Evolutionary conservation across 2,329 filamentous ascomycete genomes (phyloP).

Genomic region (Myriosclerotinia duriaeana): DNA sequence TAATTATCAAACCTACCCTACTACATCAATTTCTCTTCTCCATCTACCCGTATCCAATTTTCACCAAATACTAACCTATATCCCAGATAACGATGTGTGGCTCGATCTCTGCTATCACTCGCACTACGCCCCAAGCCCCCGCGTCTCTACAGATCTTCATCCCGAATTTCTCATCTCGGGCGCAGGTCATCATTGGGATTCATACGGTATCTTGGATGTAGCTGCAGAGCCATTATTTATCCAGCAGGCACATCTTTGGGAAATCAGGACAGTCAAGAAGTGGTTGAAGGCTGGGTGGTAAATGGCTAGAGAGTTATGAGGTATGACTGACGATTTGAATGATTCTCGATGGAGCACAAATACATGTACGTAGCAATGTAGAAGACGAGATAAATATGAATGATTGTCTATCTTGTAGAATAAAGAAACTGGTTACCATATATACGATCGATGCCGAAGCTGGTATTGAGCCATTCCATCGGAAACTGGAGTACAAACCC

Average conservation of each 20-base stretch:
- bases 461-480: background rate
- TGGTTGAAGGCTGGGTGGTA: slow-evolving; percentile 39
- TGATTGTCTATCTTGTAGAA: background rate
- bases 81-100: slow-evolving; percentile 48
- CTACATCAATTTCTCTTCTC: background rate
- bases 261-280: slow-evolving; percentile 48
- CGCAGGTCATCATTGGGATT: slow-evolving; percentile 53
- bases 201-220: slow-evolving; percentile 39
- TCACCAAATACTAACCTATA: slow-evolving; percentile 14
- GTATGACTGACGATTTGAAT: background rate
- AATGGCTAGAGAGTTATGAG: background rate
- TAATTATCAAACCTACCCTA: background rate
- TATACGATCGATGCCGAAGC: background rate
- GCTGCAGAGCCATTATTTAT: slow-evolving; percentile 52
- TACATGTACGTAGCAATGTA: background rate
- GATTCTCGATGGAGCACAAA: background rate
- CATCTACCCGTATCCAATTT: background rate
- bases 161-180: slow-evolving; percentile 52
- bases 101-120: slow-evolving; percentile 53
- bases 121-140: slow-evolving; percentile 43
- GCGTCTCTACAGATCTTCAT: slow-evolving; percentile 46
- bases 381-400: background rate
- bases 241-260: slow-evolving; percentile 51
- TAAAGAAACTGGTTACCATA: background rate
- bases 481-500: too few species aligned